Evolutionary conservation across 2,329 filamentous ascomycete genomes (phyloP).

Genomic region (Pestalotiopsis sp.): DNA sequence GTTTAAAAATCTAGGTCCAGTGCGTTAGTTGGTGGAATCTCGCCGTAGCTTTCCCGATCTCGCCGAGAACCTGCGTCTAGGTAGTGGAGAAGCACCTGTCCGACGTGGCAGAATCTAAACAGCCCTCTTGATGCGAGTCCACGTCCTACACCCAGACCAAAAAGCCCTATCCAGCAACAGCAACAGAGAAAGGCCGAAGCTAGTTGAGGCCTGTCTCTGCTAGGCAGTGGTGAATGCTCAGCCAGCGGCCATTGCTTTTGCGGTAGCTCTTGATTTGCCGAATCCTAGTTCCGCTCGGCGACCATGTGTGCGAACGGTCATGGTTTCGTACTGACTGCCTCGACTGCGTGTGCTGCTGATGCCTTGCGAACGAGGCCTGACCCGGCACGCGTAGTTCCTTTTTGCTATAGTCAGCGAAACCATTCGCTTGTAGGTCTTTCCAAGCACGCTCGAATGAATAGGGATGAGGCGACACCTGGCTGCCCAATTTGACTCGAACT

Average conservation of each 20-base stretch:
- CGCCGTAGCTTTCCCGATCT: neutral
- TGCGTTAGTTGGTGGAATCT: neutral
- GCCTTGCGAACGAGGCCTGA: neutral
- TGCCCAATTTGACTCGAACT: too few species aligned
- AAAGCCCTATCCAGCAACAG: neutral
- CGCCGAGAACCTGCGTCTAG: neutral
- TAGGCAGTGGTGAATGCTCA: neutral
- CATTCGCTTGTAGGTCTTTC: too few species aligned
- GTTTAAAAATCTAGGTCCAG: neutral
- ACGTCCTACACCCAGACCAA: neutral
- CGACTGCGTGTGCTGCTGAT: neutral
- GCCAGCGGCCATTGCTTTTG: neutral
- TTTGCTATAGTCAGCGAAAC: too few species aligned
- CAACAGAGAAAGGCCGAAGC: neutral
- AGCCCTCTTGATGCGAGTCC: neutral
- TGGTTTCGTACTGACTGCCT: neutral
- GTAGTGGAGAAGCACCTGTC: neutral
- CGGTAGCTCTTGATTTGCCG: neutral
- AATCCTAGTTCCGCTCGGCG: neutral
- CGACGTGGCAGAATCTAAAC: neutral
- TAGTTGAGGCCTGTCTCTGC: neutral
- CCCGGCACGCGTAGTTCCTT: too few species aligned
- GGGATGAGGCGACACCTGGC: too few species aligned
- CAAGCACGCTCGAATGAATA: too few species aligned
- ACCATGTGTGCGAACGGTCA: neutral